Conservation (phyloP, 2,329 filamentous ascomycete species). For the Fusarium austroafricanum region DNA sequence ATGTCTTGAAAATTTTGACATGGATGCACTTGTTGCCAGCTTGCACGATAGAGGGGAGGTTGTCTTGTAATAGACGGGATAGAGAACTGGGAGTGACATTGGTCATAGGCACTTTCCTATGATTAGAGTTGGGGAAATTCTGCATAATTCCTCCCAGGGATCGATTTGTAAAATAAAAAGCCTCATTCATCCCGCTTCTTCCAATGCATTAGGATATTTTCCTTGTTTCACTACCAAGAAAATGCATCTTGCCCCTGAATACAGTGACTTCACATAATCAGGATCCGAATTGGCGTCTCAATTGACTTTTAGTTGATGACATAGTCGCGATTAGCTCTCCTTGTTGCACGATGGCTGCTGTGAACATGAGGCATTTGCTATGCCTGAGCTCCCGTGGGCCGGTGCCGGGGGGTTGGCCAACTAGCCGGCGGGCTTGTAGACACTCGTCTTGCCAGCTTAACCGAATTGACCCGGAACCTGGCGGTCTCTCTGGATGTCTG, state of each 20-base stretch:
- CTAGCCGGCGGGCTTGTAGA: slow-evolving; percentile 42
- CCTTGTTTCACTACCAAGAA: slow-evolving; percentile 37
- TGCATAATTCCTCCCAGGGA: slow-evolving; percentile 51
- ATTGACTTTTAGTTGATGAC: slow-evolving; percentile 40
- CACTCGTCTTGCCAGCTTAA: slow-evolving; percentile 44
- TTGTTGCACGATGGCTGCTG: slow-evolving; percentile 25
- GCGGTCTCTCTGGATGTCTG: slow-evolving; percentile 30
- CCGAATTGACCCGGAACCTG: slow-evolving; percentile 44
- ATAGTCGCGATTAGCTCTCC: slow-evolving; percentile 14
- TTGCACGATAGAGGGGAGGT: slow-evolving; percentile 52
- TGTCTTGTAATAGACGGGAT: slow-evolving; percentile 57
- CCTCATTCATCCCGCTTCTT: slow-evolving; percentile 55
- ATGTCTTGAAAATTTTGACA: slow-evolving; percentile 46
- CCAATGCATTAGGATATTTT: slow-evolving; percentile 49
- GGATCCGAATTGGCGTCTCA: slow-evolving; percentile 29
- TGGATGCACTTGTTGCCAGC: slow-evolving; percentile 44
- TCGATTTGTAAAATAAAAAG: slow-evolving; percentile 59
- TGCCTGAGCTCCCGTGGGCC: slow-evolving; percentile 46
- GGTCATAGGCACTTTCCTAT: slow-evolving; percentile 50
- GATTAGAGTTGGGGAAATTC: slow-evolving; percentile 52
- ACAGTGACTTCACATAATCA: slow-evolving; percentile 2
- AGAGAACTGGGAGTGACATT: slow-evolving; percentile 53
- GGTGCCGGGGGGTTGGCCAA: slow-evolving; percentile 45
- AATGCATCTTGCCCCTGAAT: slow-evolving; percentile 6
- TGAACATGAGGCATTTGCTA: slow-evolving; percentile 47